Percentiles rank a stretch among this genome's conserved stretches.
Evolutionary conservation across 495 filamentous ascomycete genomes (phyloP).

Genomic region (Neurospora sp.): DNA sequence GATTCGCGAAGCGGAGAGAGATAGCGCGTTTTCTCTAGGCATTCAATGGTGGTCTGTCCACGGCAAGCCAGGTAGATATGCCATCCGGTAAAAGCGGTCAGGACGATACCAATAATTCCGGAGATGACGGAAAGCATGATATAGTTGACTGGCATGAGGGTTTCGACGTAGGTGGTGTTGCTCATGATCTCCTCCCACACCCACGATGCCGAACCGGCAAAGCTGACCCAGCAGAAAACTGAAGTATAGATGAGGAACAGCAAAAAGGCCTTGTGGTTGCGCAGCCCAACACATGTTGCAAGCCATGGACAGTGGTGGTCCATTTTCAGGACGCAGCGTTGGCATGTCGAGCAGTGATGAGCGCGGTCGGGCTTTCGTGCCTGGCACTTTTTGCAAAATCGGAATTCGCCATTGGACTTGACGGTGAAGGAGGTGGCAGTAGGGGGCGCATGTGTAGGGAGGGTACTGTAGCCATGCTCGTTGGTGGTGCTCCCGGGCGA

Average conservation of each 20-base stretch:
- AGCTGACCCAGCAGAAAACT: conserved; percentile 75
- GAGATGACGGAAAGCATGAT: conserved; percentile 76
- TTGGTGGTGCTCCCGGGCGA: conserved; percentile 61
- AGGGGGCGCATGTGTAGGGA: conserved; percentile 37
- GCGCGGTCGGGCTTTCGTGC: conserved; percentile 87
- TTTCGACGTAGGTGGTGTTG: conserved; percentile 48
- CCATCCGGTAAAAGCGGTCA: conserved; percentile 86
- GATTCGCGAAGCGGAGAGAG: conserved; percentile 63
- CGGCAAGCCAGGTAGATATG: conserved; percentile 72
- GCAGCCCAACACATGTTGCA: conserved; percentile 85
- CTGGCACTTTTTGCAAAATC: conserved; percentile 97
- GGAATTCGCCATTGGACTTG: conserved; percentile 72
- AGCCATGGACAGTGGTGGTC: conserved; percentile 99
- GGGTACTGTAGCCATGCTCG: conserved; percentile 39
- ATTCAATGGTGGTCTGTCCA: conserved; percentile 89
- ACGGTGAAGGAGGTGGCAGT: conserved; percentile 72
- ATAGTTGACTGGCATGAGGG: conserved; percentile 78
- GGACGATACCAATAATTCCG: conserved; percentile 82
- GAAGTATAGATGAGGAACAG: conserved; percentile 89
- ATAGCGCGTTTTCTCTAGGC: conserved; percentile 87
- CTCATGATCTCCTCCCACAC: conserved; percentile 72
- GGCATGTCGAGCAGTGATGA: conserved; percentile 92
- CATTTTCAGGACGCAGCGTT: conserved; percentile 94
- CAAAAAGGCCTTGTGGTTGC: conserved; percentile 92
- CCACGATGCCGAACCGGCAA: conserved; percentile 61